Base-by-base conservation (phyloP, 257 asterid species). In the Oldenlandia corymbosa region DNA sequence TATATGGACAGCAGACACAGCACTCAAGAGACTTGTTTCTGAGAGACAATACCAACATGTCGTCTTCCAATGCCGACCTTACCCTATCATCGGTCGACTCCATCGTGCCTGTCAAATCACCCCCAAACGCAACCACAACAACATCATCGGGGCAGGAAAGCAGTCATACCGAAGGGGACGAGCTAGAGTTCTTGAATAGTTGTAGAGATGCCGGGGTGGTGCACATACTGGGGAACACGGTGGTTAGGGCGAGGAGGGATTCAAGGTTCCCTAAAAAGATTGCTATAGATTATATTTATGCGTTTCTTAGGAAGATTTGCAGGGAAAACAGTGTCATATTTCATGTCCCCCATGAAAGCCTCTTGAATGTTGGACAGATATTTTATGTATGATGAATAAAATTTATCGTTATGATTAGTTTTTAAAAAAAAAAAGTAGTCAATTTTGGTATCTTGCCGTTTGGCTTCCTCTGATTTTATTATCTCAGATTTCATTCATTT, bases 311-410 rank as follows among this genome's bases (percentile, higher is more conserved):
- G 83, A 92, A 87, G 85, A 82, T 92, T 18, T 92, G 99, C 91
- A 85, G 99, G 87, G 99, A 89, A 71, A 85, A 89, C 70, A 92
- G 99, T 78, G 97, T 80, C 30, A 92, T 92, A 65, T 92, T 92
- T 68, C 78, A 92, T 66, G 85, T 92, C 57, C 99, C 99, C 36
- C 99, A 92, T 73, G 99, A 92, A 63, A 89, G 97, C 84, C 87
- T 92, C 20, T 79, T 92, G 68, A 92, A 92, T 37, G 99, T 92
- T 56, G 99, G 99, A 0, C 99, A 92, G 84, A 70, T 92, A 69
- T 85, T 92, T 79, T 82, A 64, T 76, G 99, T 92, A 49, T 92
- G 73, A 84, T 30, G n/a, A 56, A n/a, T n/a, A n/a, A n/a, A n/a
- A n/a, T n/a, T n/a, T n/a, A n/a, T n/a, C n/a, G n/a, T n/a, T n/a